Evolutionary conservation across 495 filamentous ascomycete genomes (phyloP).

Genomic region (Cladorrhinum samala): DNA sequence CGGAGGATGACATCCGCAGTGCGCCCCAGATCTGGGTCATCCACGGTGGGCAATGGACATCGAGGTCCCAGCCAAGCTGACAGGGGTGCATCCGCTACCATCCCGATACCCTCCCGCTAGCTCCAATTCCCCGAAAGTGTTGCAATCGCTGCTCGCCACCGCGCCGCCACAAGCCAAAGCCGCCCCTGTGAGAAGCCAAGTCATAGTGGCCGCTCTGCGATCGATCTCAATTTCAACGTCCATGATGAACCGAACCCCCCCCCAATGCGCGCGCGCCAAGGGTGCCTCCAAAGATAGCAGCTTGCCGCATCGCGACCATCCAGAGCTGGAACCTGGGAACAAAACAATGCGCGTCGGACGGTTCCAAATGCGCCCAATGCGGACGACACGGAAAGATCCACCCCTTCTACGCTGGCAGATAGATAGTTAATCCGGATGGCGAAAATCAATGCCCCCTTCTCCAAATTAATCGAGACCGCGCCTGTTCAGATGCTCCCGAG

Average conservation of each 20-base stretch:
- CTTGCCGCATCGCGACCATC: neutral
- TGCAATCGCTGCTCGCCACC: neutral
- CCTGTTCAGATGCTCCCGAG: slow-evolving; percentile 16
- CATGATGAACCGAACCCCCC: neutral
- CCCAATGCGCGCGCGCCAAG: neutral
- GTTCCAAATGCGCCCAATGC: too few relatives aligned
- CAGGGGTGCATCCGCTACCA: neutral
- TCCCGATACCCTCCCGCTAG: neutral
- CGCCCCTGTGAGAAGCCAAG: slow-evolving; percentile 1
- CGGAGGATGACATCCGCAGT: slow-evolving; percentile 4
- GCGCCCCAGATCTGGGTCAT: neutral
- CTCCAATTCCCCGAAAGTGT: slow-evolving; percentile 1
- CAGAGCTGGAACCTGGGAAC: neutral
- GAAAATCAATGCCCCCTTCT: too few relatives aligned
- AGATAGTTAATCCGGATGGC: too few relatives aligned
- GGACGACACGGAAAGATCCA: neutral
- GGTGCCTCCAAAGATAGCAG: slow-evolving; percentile 2
- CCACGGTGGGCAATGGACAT: neutral
- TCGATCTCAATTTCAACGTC: neutral
- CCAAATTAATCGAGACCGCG: slow-evolving; percentile 23
- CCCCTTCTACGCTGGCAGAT: neutral
- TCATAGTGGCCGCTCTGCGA: too few relatives aligned
- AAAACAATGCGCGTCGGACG: too few relatives aligned
- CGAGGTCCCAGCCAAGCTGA: neutral
- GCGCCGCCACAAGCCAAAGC: too few relatives aligned